These are phyloP conservation scores for Gypsophila paniculata DNA, from an alignment of 179 eudicot genomes.

Conservation along the genomic window DNA sequence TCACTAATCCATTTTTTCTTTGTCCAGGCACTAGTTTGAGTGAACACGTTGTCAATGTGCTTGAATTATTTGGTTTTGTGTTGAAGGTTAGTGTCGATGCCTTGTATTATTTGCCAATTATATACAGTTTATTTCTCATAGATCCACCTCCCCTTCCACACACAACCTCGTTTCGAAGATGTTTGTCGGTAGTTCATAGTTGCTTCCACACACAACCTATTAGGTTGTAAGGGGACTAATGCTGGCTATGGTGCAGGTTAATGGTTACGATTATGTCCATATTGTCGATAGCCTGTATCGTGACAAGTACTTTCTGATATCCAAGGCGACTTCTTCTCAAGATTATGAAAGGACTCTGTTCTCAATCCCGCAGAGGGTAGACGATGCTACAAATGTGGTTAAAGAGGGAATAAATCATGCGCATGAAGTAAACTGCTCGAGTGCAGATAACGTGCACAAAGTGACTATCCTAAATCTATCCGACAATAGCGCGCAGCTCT, in stretches of 20 bases:
- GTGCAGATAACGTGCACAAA: slow-evolving; percentile 46
- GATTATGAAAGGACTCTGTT: slow-evolving; percentile 30
- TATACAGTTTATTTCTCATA: slow-evolving; percentile 1
- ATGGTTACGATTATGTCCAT: slow-evolving; percentile 61
- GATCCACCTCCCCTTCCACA: not conserved
- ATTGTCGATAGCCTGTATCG: slow-evolving; percentile 68
- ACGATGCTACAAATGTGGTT: slow-evolving; percentile 21
- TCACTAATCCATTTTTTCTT: slow-evolving; percentile 19
- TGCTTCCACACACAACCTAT: slow-evolving; percentile 1
- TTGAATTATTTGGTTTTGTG: slow-evolving; percentile 68
- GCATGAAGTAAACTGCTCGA: slow-evolving; percentile 21
- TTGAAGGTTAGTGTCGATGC: slow-evolving; percentile 61
- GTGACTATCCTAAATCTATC: slow-evolving; percentile 69
- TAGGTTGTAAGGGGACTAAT: slow-evolving; percentile 4
- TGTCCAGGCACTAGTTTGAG: slow-evolving; percentile 45
- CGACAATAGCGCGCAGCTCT: slow-evolving; percentile 40
- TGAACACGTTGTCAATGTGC: slow-evolving; percentile 60
- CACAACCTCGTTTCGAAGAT: not conserved
- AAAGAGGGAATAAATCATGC: slow-evolving; percentile 27
- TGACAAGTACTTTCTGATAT: slow-evolving; percentile 77
- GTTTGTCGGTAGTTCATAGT: not conserved
- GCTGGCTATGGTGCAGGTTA: slow-evolving; percentile 56
- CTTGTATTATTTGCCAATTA: slow-evolving; percentile 7
- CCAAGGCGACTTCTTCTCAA: slow-evolving; percentile 37
- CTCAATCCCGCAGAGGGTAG: slow-evolving; percentile 23